These are phyloP conservation scores for Diplodia corticola DNA, from an alignment of 2,329 filamentous ascomycete genomes.

Conservation along the genomic window DNA sequence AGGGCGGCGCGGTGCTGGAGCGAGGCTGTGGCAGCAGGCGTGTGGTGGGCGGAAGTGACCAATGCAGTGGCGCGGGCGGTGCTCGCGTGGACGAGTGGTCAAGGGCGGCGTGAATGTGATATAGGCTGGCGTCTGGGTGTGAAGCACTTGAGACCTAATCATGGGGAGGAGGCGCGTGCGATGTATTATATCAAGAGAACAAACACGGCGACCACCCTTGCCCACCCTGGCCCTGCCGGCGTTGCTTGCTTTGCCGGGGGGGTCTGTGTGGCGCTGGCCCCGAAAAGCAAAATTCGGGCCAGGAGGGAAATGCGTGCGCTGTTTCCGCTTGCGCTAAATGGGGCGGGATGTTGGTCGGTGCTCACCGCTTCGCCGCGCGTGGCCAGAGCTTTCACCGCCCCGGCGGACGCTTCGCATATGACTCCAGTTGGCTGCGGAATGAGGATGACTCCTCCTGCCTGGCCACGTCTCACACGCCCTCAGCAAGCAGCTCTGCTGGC, in stretches of 20 bases:
- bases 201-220: neutral
- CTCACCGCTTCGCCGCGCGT: neutral
- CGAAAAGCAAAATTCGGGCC: neutral
- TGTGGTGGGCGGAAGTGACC: neutral
- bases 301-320: neutral
- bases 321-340: neutral
- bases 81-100: conserved; percentile 3
- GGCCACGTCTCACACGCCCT: conserved; percentile 10
- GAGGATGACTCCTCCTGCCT: neutral
- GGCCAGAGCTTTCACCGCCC: neutral
- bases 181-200: conserved; percentile 5
- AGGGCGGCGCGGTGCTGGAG: neutral
- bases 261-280: neutral
- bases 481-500: neutral
- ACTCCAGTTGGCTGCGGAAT: neutral
- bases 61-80: neutral
- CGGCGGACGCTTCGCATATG: neutral
- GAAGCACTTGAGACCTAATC: neutral
- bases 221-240: neutral
- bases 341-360: too few relatives aligned
- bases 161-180: conserved; percentile 11
- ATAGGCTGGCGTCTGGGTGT: neutral
- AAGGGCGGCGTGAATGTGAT: conserved; percentile 16
- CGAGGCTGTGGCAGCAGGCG: neutral
- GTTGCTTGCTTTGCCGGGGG: conserved; percentile 18